Evolutionary conservation across 106 monocot genomes (phyloP).

Genomic region (Ottelia alismoides): DNA sequence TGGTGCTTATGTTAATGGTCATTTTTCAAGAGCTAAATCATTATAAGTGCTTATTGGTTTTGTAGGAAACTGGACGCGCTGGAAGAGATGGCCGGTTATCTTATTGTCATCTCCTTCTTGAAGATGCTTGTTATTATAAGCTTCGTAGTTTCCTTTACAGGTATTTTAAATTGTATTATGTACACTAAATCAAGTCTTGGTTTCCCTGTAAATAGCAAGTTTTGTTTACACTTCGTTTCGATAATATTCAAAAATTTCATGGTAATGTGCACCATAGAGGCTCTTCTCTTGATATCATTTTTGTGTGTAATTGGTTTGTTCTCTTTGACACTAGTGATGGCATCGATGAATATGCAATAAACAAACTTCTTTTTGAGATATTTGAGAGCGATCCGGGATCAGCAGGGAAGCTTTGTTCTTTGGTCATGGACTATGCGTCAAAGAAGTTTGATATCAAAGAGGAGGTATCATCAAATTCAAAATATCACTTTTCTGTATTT

Average conservation of each 20-base stretch:
- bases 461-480: conserved; percentile 45
- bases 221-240: too few species aligned
- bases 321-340: too few species aligned
- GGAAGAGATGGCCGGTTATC: conserved; percentile 88
- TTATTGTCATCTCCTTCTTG: conserved; percentile 79
- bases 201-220: neutral
- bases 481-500: neutral
- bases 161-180: conserved; percentile 20
- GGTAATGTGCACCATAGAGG: too few species aligned
- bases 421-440: conserved; percentile 66
- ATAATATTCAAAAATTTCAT: too few species aligned
- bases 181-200: too few species aligned
- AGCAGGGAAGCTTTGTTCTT: conserved; percentile 43
- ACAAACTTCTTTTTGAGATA: conserved; percentile 61
- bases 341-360: conserved; percentile 84
- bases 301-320: too few species aligned
- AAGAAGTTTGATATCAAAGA: conserved; percentile 95
- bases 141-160: conserved; percentile 84
- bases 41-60: too few species aligned
- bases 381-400: conserved; percentile 31
- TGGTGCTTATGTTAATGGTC: too few species aligned
- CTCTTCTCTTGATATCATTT: too few species aligned
- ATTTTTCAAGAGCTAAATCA: too few species aligned
- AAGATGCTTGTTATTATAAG: conserved; percentile 56
- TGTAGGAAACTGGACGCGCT: conserved; percentile 94